Conservation (phyloP, 139 green algal genomes). For the Edaphochlamys debaryana region DNA sequence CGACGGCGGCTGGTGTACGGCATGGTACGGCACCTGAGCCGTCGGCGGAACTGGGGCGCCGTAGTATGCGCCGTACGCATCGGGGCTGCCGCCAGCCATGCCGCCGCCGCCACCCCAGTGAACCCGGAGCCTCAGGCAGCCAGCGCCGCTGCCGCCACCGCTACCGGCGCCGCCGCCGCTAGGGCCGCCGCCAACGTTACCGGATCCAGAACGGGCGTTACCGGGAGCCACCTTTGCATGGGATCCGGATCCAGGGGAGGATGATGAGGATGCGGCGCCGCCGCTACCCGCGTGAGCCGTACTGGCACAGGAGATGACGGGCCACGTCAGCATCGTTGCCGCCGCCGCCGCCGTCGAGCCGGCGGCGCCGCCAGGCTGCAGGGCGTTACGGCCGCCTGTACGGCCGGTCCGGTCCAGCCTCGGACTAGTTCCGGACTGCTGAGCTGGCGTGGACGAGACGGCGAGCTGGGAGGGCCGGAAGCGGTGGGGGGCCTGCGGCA, state of each 20-base stretch:
- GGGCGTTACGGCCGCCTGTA: background rate
- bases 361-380: too few species aligned
- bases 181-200: background rate
- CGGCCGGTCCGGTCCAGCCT: too few species aligned
- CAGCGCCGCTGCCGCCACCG: background rate
- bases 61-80: background rate
- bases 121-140: background rate
- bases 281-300: background rate
- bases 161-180: too few species aligned
- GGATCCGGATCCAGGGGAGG: too few species aligned
- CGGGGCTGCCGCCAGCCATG: background rate
- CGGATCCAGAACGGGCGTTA: background rate
- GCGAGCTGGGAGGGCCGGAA: conserved; percentile 19
- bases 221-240: too few species aligned
- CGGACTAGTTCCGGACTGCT: background rate
- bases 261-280: too few species aligned
- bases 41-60: background rate
- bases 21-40: background rate
- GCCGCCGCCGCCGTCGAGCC: background rate
- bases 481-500: conserved; percentile 34
- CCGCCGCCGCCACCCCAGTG: background rate
- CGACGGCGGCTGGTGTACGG: background rate
- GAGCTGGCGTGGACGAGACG: background rate
- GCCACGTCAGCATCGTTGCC: conserved; percentile 17
- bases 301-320: conserved; percentile 9